Evolutionary conservation across 345 rosid genomes (phyloP).

Genomic region (Melastoma malabathricum): DNA sequence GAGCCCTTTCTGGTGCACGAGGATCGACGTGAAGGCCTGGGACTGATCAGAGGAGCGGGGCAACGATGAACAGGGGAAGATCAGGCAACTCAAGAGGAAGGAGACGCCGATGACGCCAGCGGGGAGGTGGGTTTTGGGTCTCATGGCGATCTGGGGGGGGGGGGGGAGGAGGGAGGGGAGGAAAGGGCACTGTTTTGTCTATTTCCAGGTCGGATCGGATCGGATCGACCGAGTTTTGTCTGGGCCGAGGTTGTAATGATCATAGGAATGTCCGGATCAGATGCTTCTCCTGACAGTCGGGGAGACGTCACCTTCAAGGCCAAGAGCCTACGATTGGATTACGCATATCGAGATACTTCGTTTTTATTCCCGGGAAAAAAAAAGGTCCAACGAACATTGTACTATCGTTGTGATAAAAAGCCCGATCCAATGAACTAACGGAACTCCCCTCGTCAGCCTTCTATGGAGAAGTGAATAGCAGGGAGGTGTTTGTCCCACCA

Average conservation of each 20-base stretch:
- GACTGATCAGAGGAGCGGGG: conserved; percentile 7
- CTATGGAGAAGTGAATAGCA: conserved; percentile 34
- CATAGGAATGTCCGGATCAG: too few species aligned
- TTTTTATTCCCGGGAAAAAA: background rate
- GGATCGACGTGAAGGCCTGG: conserved; percentile 56
- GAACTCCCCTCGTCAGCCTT: background rate
- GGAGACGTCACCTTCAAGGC: too few species aligned
- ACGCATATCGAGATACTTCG: too few species aligned
- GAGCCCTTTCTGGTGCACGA: conserved; percentile 64
- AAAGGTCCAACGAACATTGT: background rate
- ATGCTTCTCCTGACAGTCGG: too few species aligned
- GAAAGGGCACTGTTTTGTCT: too few species aligned
- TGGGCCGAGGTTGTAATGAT: too few species aligned
- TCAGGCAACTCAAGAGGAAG: background rate
- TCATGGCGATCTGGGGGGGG: too few species aligned
- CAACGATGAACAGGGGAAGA: conserved; percentile 2
- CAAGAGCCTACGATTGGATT: too few species aligned
- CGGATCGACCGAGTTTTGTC: too few species aligned
- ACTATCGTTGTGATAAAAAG: background rate
- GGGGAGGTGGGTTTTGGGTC: background rate
- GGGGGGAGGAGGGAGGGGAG: too few species aligned
- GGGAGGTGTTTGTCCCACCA: conserved; percentile 88
- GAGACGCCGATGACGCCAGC: conserved; percentile 1
- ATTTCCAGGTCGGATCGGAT: too few species aligned
- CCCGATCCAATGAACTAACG: too few species aligned